A percentile compares a stretch with the other conserved stretches of the same genome.
Evolutionary conservation across 352 stramenopile species (phyloP).

Genomic region (Pythium phragmitis): DNA sequence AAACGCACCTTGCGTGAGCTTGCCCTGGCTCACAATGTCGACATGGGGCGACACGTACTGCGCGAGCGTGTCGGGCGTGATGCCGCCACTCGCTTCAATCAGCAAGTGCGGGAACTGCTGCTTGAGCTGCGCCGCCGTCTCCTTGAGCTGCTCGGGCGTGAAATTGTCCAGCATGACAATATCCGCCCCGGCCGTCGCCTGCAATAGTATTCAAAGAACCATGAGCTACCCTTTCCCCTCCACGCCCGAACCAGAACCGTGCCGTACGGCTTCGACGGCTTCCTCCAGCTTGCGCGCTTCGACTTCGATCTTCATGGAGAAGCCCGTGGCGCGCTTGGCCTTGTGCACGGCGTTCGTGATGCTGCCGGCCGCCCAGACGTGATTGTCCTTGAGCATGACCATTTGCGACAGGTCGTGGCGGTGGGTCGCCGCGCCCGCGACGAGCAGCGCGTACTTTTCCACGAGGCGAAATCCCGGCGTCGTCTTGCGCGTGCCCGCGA

Average conservation of each 20-base stretch:
- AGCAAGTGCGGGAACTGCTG: constrained; percentile 92
- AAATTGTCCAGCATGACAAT: constrained; percentile 99
- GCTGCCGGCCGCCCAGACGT: constrained; percentile 95
- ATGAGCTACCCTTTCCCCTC: not conserved
- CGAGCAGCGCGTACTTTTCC: constrained; percentile 98
- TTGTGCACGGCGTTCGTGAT: constrained; percentile 94
- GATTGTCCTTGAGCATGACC: constrained; percentile 99
- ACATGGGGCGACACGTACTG: constrained; percentile 94
- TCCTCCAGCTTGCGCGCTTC: constrained; percentile 95
- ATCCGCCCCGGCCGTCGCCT: constrained; percentile 75
- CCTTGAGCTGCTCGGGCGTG: constrained; percentile 89
- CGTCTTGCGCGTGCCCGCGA: constrained; percentile 98
- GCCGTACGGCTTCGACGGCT: constrained; percentile 87
- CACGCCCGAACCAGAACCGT: not conserved
- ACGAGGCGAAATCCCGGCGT: constrained; percentile 98
- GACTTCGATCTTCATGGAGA: constrained; percentile 99
- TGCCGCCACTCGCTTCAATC: constrained; percentile 97
- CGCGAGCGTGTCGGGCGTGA: constrained; percentile 93
- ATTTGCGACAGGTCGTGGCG: constrained; percentile 98
- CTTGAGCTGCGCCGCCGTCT: constrained; percentile 92
- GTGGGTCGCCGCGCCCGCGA: constrained; percentile 93
- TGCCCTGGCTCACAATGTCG: constrained; percentile 97
- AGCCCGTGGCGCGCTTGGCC: constrained; percentile 91
- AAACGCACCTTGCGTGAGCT: constrained; percentile 92
- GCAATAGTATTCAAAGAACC: constrained; percentile 2